Conservation (phyloP, 2,329 filamentous ascomycete genomes). For the Metarhizium brunneum region DNA sequence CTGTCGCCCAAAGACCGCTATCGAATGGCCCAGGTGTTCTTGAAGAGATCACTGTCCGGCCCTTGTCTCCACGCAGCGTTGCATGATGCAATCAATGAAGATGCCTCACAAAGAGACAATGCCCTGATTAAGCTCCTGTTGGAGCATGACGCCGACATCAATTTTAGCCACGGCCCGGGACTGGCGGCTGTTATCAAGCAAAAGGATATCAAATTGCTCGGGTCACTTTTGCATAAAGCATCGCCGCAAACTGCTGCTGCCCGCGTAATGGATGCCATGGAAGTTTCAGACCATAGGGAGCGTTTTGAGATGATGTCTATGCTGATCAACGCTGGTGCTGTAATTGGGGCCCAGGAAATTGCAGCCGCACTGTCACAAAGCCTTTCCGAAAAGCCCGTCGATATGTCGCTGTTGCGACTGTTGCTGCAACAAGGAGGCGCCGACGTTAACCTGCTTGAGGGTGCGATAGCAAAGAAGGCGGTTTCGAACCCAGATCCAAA, state of each 20-base stretch:
- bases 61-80: constrained; percentile 38
- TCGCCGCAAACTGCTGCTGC: constrained; percentile 36
- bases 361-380: constrained; percentile 32
- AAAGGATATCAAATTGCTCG: constrained; percentile 36
- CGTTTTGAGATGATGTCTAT: constrained; percentile 38
- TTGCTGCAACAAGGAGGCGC: constrained; percentile 42
- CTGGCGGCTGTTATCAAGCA: constrained; percentile 38
- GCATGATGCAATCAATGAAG: constrained; percentile 42
- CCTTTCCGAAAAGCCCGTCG: constrained; percentile 35
- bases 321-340: constrained; percentile 36
- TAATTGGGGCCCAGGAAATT: constrained; percentile 31
- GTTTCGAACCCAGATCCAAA: constrained; percentile 34
- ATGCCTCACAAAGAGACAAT: constrained; percentile 37
- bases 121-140: constrained; percentile 43
- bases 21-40: constrained; percentile 39
- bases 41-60: constrained; percentile 37
- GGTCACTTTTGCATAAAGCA: constrained; percentile 34
- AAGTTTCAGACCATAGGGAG: constrained; percentile 28
- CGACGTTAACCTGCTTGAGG: constrained; percentile 41
- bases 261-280: constrained; percentile 40
- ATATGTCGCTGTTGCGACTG: constrained; percentile 38
- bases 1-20: constrained; percentile 34
- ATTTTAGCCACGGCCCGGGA: constrained; percentile 41
- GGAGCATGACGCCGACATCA: constrained; percentile 42
- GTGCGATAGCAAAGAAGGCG: constrained; percentile 32